These are phyloP conservation scores for Pleurotus tuoliensis DNA, from an alignment of 768 basidiomycete genomes.

Conservation along the genomic window DNA sequence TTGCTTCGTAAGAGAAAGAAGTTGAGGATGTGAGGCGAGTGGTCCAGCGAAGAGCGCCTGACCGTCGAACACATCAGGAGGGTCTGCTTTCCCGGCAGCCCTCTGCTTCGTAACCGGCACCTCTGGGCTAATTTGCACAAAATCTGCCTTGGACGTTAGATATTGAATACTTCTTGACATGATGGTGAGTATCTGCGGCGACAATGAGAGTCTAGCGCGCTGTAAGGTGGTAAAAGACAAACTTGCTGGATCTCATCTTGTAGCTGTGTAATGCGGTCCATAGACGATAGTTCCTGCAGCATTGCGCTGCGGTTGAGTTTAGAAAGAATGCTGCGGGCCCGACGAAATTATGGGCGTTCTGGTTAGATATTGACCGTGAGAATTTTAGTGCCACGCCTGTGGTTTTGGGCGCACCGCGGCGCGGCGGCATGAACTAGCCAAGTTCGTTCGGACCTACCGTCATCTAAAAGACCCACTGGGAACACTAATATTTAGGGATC, in stretches of 20 bases:
- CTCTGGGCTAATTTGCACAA: slow-evolving; percentile 71
- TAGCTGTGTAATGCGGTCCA: slow-evolving; percentile 95
- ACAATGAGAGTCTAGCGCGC: neutral
- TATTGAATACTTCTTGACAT: slow-evolving; percentile 83
- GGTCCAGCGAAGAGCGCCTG: neutral
- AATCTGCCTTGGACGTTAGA: slow-evolving; percentile 71
- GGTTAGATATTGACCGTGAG: too few relatives aligned
- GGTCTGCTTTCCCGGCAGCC: slow-evolving; percentile 66
- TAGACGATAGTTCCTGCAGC: slow-evolving; percentile 90
- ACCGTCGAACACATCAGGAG: slow-evolving; percentile 77
- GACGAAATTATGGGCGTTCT: too few relatives aligned
- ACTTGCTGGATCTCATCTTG: slow-evolving; percentile 94
- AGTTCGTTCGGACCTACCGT: too few relatives aligned
- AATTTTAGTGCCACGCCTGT: too few relatives aligned
- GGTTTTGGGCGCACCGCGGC: too few relatives aligned
- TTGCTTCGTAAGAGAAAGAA: slow-evolving; percentile 43
- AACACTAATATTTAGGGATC: too few relatives aligned
- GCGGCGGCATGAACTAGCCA: too few relatives aligned
- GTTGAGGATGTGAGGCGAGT: neutral
- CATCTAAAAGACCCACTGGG: too few relatives aligned
- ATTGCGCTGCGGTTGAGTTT: slow-evolving; percentile 53
- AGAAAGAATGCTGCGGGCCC: too few relatives aligned
- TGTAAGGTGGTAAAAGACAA: neutral
- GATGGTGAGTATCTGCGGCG: slow-evolving; percentile 71
- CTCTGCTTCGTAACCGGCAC: slow-evolving; percentile 84